A percentile compares a stretch with the other conserved stretches of the same genome.
Evolutionary conservation across 2,329 filamentous ascomycete genomes (phyloP).

Genomic region (Diaporthe citri): DNA sequence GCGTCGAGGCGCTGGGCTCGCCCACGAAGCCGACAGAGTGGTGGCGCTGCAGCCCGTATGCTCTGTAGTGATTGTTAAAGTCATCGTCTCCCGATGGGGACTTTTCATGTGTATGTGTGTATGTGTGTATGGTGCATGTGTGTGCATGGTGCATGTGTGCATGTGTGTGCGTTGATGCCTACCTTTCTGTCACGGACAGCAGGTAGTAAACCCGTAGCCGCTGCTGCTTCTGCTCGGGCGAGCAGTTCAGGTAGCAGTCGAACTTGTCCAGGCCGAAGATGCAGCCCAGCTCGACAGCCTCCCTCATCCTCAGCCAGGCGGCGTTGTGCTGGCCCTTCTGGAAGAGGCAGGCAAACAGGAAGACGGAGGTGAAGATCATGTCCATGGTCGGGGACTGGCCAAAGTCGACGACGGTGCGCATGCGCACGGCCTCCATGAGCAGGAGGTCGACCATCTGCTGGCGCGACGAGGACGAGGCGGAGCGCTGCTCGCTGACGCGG

Average conservation of each 20-base stretch:
- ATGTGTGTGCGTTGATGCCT: not conserved
- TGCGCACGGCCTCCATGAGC: slow-evolving; percentile 35
- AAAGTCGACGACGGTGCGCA: slow-evolving; percentile 34
- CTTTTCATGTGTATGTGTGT: not conserved
- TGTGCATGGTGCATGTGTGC: not conserved
- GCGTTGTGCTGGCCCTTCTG: slow-evolving; percentile 37
- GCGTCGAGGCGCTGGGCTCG: slow-evolving; percentile 26
- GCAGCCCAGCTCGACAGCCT: slow-evolving; percentile 33
- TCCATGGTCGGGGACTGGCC: slow-evolving; percentile 34
- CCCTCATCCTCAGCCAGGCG: slow-evolving; percentile 33
- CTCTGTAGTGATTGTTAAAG: slow-evolving; percentile 31
- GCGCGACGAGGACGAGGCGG: slow-evolving; percentile 25
- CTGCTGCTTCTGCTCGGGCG: slow-evolving; percentile 35
- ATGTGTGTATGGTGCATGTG: not conserved
- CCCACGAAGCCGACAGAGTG: slow-evolving; percentile 34
- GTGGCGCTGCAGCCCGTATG: slow-evolving; percentile 32
- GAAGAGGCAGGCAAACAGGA: slow-evolving; percentile 35
- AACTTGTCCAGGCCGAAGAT: slow-evolving; percentile 36
- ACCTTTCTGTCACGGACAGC: slow-evolving; percentile 36
- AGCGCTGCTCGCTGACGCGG: slow-evolving; percentile 31
- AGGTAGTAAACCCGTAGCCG: slow-evolving; percentile 33
- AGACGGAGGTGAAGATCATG: slow-evolving; percentile 37
- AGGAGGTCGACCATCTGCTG: slow-evolving; percentile 32
- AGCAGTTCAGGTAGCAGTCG: slow-evolving; percentile 25
- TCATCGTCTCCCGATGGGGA: slow-evolving; percentile 1